Conservation (phyloP, 768 basidiomycete species). For the Termitomyces sp. region DNA sequence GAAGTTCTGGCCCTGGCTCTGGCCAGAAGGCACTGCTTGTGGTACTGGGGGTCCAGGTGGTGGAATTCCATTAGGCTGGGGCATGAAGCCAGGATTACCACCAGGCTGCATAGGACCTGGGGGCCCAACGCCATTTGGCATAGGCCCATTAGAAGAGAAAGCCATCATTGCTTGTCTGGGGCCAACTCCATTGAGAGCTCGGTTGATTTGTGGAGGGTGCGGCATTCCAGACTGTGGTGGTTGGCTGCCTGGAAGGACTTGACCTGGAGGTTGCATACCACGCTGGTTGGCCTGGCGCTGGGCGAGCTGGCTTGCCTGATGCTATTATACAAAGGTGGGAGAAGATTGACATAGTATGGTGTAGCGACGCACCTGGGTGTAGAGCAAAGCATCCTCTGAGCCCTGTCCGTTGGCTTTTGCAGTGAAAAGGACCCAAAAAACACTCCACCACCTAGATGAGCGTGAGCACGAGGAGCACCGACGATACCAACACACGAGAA, state of each 20-base stretch:
- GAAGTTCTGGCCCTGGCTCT: conserved; percentile 25
- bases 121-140: conserved; percentile 22
- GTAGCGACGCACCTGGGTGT: conserved; percentile 52
- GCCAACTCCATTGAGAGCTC: conserved; percentile 14
- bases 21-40: conserved; percentile 18
- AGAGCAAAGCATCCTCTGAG: conserved; percentile 67
- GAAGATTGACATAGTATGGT: conserved; percentile 7
- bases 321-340: conserved; percentile 7
- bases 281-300: conserved; percentile 25
- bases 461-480: conserved; percentile 7
- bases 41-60: conserved; percentile 20
- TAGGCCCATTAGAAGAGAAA: conserved; percentile 20
- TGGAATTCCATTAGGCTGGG: conserved; percentile 19
- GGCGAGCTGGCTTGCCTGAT: conserved; percentile 21
- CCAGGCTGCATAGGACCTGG: conserved; percentile 15
- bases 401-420: conserved; percentile 67
- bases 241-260: conserved; percentile 17
- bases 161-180: conserved; percentile 17
- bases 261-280: conserved; percentile 14
- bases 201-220: conserved; percentile 19
- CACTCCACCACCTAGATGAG: conserved; percentile 73
- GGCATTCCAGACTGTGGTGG: conserved; percentile 18
- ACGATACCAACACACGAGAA: conserved; percentile 6
- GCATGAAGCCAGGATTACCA: conserved; percentile 13
- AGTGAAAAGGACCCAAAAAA: conserved; percentile 82